Evolutionary conservation across 495 filamentous ascomycete genomes (phyloP).

Genomic region (Hypoxylon perforatum): DNA sequence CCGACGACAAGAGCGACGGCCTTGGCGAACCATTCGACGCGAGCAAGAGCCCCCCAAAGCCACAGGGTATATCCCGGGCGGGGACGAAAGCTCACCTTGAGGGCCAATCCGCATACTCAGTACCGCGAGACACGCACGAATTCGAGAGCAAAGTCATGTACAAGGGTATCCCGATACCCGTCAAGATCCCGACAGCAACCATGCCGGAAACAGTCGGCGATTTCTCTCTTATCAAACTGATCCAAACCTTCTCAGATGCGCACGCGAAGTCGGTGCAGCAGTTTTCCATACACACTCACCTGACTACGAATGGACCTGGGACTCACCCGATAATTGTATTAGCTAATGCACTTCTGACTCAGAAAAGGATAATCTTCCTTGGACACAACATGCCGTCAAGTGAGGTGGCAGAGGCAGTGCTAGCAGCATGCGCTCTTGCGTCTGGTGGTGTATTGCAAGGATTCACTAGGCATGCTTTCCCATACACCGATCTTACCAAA

Average conservation of each 20-base stretch:
- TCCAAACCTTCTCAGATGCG: constrained; percentile 87
- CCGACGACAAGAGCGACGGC: constrained; percentile 59
- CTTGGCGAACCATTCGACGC: constrained; percentile 56
- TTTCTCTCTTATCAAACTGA: constrained; percentile 96
- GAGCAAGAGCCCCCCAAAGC: constrained; percentile 59
- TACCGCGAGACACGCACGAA: constrained; percentile 95
- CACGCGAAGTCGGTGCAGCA: constrained; percentile 85
- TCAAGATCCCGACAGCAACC: constrained; percentile 92
- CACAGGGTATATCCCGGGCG: constrained; percentile 61
- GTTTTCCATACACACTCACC: constrained; percentile 87
- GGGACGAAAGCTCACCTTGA: constrained; percentile 66
- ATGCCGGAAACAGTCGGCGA: constrained; percentile 97
- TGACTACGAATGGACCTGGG: constrained; percentile 87
- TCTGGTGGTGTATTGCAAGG: constrained; percentile 95
- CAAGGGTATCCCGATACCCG: constrained; percentile 92
- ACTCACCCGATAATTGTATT: constrained; percentile 84
- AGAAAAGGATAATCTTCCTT: constrained; percentile 95
- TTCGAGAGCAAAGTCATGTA: constrained; percentile 95
- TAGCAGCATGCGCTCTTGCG: constrained; percentile 91
- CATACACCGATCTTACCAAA: constrained; percentile 97
- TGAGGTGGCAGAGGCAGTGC: constrained; percentile 93
- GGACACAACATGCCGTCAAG: constrained; percentile 94
- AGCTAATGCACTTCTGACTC: constrained; percentile 86
- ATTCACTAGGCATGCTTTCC: constrained; percentile 97
- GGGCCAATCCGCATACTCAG: constrained; percentile 64